Base-by-base conservation (phyloP, 1,284 basidiomycete genomes). In the Fomitiporia mediterranea region DNA sequence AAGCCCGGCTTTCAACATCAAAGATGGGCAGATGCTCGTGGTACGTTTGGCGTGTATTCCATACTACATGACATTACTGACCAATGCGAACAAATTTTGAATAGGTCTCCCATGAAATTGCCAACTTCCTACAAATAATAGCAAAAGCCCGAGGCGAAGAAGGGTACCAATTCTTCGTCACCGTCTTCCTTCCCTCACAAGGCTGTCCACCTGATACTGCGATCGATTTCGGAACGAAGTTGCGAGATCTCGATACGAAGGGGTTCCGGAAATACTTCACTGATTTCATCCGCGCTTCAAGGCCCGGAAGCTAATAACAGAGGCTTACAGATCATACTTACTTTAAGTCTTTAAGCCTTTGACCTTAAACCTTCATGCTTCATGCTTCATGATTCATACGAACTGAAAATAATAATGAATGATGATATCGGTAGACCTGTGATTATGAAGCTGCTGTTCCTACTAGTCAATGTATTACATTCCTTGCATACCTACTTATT, bases 81-180 rank as follows among this genome's bases (percentile, higher is more conserved):
- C 23, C 8, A 37, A 56, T 55, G n/a, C n/a, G 34, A 34, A 34
- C 49, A 35, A 15, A 30, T 47, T 30, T n/a, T 68, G n/a, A n/a
- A n/a, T n/a, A 96, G 93, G 86, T 95, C 40, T 74, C 96, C 19
- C 81, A 89, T 62, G 96, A 98, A 67, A 89, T 97, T 56, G 87
- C 89, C 60, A 84, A 83, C 64, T 79, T 98, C 53, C 73, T 98
- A 35, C 92, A 97, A 67, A 80, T 81, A 2, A 81, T 96, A 15
- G 81, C 83, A 60, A 84, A 82, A 66, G 84, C 84, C 11, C 79
- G 97, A 57, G 92, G 91, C 0, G 75, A 84, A 57, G 97, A 99
- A 72, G 88, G 89, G 1, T 82, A 89, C 66, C 82, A 89, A 56
- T 98, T 88, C 72, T 83, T 99, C 62, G 70, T 86, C 7, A 78